Evolutionary conservation across 2,329 filamentous ascomycete genomes (phyloP).

Genomic region (Claviceps sorghi): DNA sequence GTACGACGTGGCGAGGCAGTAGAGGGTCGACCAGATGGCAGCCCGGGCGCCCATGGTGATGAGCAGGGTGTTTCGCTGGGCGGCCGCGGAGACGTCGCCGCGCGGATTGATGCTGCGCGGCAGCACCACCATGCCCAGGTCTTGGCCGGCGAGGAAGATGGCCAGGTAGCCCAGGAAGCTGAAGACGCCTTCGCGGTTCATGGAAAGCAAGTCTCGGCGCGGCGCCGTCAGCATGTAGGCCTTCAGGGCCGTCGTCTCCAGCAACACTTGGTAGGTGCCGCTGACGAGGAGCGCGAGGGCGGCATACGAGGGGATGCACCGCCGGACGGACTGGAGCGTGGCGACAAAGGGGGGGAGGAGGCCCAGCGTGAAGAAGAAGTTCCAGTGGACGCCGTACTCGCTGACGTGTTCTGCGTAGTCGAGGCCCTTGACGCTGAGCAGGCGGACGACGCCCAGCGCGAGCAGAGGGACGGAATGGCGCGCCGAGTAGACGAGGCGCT

Average conservation of each 20-base stretch:
- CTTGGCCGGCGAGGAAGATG: constrained; percentile 84
- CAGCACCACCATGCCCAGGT: constrained; percentile 65
- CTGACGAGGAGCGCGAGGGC: constrained; percentile 56
- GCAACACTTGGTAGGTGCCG: constrained; percentile 55
- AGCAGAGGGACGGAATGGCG: constrained; percentile 75
- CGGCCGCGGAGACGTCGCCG: constrained; percentile 25
- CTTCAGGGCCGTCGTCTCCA: constrained; percentile 68
- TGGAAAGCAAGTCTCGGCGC: constrained; percentile 62
- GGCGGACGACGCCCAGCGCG: constrained; percentile 61
- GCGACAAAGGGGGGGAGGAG: constrained; percentile 82
- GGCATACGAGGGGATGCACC: constrained; percentile 61
- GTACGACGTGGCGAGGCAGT: constrained; percentile 53
- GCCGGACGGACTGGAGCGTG: constrained; percentile 58
- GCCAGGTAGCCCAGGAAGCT: constrained; percentile 88
- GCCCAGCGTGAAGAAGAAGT: constrained; percentile 95
- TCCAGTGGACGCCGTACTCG: constrained; percentile 98
- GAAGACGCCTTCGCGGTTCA: constrained; percentile 91
- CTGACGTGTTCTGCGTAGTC: constrained; percentile 96
- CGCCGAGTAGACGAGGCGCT: constrained; percentile 50
- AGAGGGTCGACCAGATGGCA: constrained; percentile 54
- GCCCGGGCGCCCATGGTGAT: constrained; percentile 51
- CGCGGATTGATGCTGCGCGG: constrained; percentile 38
- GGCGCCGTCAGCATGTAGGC: constrained; percentile 71
- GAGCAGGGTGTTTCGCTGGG: constrained; percentile 44
- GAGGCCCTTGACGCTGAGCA: constrained; percentile 81